A percentile compares a stretch with the other conserved stretches of the same genome.
phyloP scores from a whole-genome alignment of 257 asterid genomes.

The Solanum dulcamara region DNA sequence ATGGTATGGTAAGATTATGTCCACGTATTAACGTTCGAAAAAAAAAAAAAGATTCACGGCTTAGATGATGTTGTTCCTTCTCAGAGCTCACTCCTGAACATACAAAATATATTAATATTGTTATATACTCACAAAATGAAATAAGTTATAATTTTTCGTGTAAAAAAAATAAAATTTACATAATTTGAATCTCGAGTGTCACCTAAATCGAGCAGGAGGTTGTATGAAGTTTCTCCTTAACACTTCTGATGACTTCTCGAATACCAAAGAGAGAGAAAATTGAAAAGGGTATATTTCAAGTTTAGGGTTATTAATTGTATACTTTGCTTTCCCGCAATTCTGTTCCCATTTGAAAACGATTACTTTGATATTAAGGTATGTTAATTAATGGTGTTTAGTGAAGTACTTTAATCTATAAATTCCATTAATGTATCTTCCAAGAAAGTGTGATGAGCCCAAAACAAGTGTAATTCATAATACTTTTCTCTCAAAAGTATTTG shows the following conservation, averaged over 20 bases:
- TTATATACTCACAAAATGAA: no score
- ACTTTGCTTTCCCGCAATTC: conserved; percentile 1
- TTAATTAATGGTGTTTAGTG: neutral
- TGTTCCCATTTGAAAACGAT: neutral
- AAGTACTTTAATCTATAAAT: neutral
- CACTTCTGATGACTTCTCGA: neutral
- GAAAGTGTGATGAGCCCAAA: neutral
- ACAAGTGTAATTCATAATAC: neutral
- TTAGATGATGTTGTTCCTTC: neutral
- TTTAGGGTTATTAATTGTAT: neutral
- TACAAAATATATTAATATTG: no score
- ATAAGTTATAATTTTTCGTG: no score
- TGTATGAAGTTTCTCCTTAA: neutral
- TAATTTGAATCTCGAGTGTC: no score
- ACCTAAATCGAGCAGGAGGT: neutral
- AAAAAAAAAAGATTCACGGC: neutral
- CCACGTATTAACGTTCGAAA: no score
- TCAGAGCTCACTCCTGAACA: neutral
- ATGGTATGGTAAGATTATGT: neutral
- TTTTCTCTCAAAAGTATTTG: neutral
- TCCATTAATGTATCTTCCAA: neutral
- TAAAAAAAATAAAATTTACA: neutral
- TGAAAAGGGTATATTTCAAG: neutral
- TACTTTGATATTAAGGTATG: neutral
- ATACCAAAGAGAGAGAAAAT: neutral